Base-by-base conservation (phyloP, 306 rosid genomes). In the Trifolium subterraneum region DNA sequence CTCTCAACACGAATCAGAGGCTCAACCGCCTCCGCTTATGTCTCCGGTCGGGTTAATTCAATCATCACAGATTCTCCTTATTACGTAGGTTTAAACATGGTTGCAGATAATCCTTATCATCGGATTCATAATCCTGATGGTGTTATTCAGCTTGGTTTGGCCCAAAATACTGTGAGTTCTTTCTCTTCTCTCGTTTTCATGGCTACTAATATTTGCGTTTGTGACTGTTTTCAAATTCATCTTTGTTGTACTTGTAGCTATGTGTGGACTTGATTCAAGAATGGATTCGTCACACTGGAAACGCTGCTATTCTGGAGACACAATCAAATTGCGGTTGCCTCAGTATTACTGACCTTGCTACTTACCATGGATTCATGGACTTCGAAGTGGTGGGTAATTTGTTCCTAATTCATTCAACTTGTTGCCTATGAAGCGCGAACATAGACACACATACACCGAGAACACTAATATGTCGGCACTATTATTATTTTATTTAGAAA, bases 131-230 rank as follows among this genome's bases (percentile, higher is more conserved):
- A 94, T 59, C 96, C 92, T 18, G 47, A 76, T 31, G 99, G 99
- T 19, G 76, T 90, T 75, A 73, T 92, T 74, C 96, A 92, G 77
- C 89, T 92, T 70, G 87, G 89, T 58, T 58, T 87, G 60, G 86
- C 79, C 2, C 90, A 91, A 62, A 94, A 86, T 82, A 94, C 84
- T 73, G 99, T 94, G 54, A 78, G 94, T 72, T 44, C 6, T 12
- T 63, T 31, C 27, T 38, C 11, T 27, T n/a, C 0, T 39, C 4
- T 56, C 5, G 11, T 50, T 22, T 78, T 42, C 60, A 9, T 3
- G 51, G 2, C 8, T 66, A 8, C 15, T 11, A 39, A 11, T 13
- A 14, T 14, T 59, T 70, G 36, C 8, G 15, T 38, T 71, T 51
- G 6, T 71, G 22, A 51, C 11, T 19, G 7, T 70, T 31, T 19